A percentile compares a stretch with the other conserved stretches of the same genome.
These are phyloP conservation scores for Colletotrichum ledebouriae DNA, from an alignment of 2,329 filamentous ascomycete genomes.

Conservation along the genomic window DNA sequence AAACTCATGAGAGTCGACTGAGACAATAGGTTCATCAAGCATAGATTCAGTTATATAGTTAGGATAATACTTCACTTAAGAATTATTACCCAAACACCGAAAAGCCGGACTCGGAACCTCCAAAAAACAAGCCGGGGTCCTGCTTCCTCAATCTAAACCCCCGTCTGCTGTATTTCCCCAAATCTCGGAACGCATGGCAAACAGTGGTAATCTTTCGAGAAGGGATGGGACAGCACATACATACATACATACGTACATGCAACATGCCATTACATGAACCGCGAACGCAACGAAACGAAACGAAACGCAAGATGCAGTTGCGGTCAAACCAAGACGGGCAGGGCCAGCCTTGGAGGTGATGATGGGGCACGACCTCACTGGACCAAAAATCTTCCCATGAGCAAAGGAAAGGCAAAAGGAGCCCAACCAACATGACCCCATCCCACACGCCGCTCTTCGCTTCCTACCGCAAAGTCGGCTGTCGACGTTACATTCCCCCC, in stretches of 20 bases:
- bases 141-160: not conserved
- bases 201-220: not conserved
- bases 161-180: slow-evolving; percentile 14
- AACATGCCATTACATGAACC: slow-evolving; percentile 37
- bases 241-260: slow-evolving; percentile 12
- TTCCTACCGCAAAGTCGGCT: not conserved
- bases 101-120: not conserved
- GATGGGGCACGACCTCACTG: slow-evolving; percentile 61
- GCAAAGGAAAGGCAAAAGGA: no score
- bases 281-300: slow-evolving; percentile 4
- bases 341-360: slow-evolving; percentile 47
- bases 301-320: slow-evolving; percentile 30
- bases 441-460: slow-evolving; percentile 4
- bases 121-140: slow-evolving; percentile 1
- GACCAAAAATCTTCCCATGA: slow-evolving; percentile 42
- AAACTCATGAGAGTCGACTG: not conserved
- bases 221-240: slow-evolving; percentile 21
- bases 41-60: no score
- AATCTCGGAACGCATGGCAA: slow-evolving; percentile 18
- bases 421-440: slow-evolving; percentile 15
- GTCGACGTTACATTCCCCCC: slow-evolving; percentile 26
- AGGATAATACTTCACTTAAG: no score
- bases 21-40: no score
- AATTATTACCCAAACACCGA: not conserved
- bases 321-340: slow-evolving; percentile 12